Percentiles rank a stretch among this genome's conserved stretches.
phyloP scores from a whole-genome alignment of 2,329 filamentous ascomycete species.

The Fusarium veterinarium region DNA sequence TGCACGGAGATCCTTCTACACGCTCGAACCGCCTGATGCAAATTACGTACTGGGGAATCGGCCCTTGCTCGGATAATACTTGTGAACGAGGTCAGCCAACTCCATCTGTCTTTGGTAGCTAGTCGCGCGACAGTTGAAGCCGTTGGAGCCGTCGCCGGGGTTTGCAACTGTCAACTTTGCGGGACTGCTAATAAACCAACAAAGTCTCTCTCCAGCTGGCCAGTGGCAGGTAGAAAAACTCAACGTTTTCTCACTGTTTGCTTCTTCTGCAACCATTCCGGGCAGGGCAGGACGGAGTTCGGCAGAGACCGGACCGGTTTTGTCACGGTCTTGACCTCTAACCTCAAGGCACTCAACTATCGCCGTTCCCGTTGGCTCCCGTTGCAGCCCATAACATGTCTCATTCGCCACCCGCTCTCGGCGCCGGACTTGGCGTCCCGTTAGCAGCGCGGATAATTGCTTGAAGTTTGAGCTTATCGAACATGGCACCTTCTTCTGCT shows the following conservation, averaged over 20 bases:
- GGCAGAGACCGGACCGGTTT: constrained; percentile 29
- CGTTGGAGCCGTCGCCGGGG: constrained; percentile 3
- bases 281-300: constrained; percentile 4
- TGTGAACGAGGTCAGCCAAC: constrained; percentile 6
- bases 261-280: constrained; percentile 28
- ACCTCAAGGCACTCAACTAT: constrained; percentile 1
- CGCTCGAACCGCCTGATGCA: constrained; percentile 3
- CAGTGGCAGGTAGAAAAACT: neutral
- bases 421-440: constrained; percentile 24
- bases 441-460: constrained; percentile 22
- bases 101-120: neutral
- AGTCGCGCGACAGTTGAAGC: constrained; percentile 8
- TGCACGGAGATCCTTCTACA: constrained; percentile 19
- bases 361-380: constrained; percentile 32
- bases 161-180: neutral
- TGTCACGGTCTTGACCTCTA: constrained; percentile 6
- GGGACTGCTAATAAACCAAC: neutral
- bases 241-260: constrained; percentile 11
- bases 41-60: constrained; percentile 16
- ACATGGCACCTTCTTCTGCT: constrained; percentile 16
- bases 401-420: constrained; percentile 33
- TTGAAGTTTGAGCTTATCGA: constrained; percentile 20
- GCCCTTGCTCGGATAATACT: constrained; percentile 26
- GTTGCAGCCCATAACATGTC: constrained; percentile 3
- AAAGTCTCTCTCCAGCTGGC: too few relatives aligned